Base-by-base conservation (phyloP, 164 flowering plant species). In the Stephania yunnanensis region DNA sequence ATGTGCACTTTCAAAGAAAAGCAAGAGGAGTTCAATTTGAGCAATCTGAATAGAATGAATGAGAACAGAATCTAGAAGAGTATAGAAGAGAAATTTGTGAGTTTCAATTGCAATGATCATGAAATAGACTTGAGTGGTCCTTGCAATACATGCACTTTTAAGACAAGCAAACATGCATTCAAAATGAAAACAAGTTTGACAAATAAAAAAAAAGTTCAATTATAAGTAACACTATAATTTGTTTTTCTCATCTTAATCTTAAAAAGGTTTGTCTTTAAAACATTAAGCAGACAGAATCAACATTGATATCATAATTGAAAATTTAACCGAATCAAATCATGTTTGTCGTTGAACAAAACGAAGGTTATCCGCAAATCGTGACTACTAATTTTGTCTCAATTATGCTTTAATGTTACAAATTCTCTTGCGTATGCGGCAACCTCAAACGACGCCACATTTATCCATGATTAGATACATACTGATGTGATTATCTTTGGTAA, bases 11-110 rank as follows among this genome's bases (percentile, higher is more conserved):
- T 9, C 15, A 46, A 3, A 25, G 46, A 55, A 63, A 71, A n/a
- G 52, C 30, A 50, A 7, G 15, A 50, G 15, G 9, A 15, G 55
- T 50, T 48, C 53, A 48, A 8, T 48, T 50, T 50, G 12, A 11
- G 69, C 4, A 44, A 12, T 1, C 4, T 36, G 42, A 67, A 68
- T 6, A 50, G 61, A 63, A 42, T 61, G 52, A 75, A 81, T 72
- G 76, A 75, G 83, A 71, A 71, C 53, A 58, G 76, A 77, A 75
- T 71, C 68, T 20, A 68, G 31, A 6, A 50, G 50, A 8, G 31
- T 17, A 45, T 31, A 36, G 42, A 36, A 36, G 63, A 58, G 10
- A 31, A 10, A 46, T 25, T 44, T 10, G 12, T 73, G 65, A 66
- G n/a, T 53, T 50, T 42, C 61, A 55, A 31, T 53, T 50, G 17